Percentiles rank a stretch among this genome's conserved stretches.
These are phyloP conservation scores for Aspergillus oerlinghausenensis DNA, from an alignment of 2,329 filamentous ascomycete genomes.

Conservation along the genomic window DNA sequence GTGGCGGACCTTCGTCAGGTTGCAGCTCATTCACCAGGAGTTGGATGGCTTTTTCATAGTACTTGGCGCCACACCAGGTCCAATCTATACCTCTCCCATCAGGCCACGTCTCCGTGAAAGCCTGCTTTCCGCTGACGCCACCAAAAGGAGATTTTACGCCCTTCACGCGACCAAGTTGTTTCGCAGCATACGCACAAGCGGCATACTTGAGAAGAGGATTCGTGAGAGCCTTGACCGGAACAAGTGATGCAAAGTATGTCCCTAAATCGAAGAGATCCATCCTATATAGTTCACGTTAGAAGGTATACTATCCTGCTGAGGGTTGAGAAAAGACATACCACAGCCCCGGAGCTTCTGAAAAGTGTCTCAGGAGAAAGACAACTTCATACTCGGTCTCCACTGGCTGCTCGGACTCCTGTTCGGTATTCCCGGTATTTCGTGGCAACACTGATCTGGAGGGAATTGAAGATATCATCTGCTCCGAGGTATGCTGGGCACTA, in stretches of 20 bases:
- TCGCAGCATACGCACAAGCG: constrained; percentile 58
- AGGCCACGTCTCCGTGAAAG: constrained; percentile 52
- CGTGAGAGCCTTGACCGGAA: constrained; percentile 53
- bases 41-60: constrained; percentile 60
- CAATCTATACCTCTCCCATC: constrained; percentile 50
- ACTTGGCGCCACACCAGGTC: constrained; percentile 58
- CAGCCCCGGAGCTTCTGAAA: constrained; percentile 55
- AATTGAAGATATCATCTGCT: constrained; percentile 27
- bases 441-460: constrained; percentile 21
- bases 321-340: constrained; percentile 40
- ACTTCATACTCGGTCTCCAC: constrained; percentile 51
- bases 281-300: constrained; percentile 24
- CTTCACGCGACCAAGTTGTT: constrained; percentile 54
- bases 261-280: constrained; percentile 47
- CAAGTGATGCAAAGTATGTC: constrained; percentile 57
- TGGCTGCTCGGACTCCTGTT: constrained; percentile 22
- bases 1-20: constrained; percentile 32
- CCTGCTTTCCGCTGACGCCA: constrained; percentile 42
- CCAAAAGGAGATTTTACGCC: constrained; percentile 49
- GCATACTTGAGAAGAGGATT: constrained; percentile 49
- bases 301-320: not conserved
- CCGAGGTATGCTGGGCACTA: constrained; percentile 28
- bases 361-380: constrained; percentile 57
- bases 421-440: constrained; percentile 13
- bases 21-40: constrained; percentile 46